A percentile compares a stretch with the other conserved stretches of the same genome.
phyloP scores from a whole-genome alignment of 2,329 filamentous ascomycete species.

The Orbilia ellipsospora region DNA sequence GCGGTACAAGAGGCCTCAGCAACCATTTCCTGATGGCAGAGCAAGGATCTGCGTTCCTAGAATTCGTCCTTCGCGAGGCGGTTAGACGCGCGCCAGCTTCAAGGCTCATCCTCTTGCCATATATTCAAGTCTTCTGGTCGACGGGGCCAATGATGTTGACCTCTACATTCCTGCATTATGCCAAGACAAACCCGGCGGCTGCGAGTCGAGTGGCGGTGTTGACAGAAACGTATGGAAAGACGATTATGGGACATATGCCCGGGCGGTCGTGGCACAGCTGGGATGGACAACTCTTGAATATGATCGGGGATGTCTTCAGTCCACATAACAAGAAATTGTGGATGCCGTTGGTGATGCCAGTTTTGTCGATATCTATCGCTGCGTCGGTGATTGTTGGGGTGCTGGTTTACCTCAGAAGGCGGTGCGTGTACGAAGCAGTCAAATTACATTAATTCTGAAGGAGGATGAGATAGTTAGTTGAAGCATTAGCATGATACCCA shows the following conservation, averaged over 20 bases:
- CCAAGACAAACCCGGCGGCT: slow-evolving; percentile 20
- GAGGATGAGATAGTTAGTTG: no score
- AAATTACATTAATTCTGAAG: no score
- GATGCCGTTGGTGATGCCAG: no score
- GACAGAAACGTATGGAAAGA: slow-evolving; percentile 39
- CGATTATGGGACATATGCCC: slow-evolving; percentile 47
- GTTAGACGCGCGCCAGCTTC: slow-evolving; percentile 50
- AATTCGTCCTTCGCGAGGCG: slow-evolving; percentile 55
- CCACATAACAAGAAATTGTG: no score
- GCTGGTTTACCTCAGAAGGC: no score
- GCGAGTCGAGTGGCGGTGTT: slow-evolving; percentile 41
- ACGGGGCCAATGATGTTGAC: slow-evolving; percentile 58
- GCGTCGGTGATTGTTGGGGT: no score
- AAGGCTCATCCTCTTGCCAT: slow-evolving; percentile 47
- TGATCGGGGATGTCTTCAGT: not conserved
- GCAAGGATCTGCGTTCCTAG: slow-evolving; percentile 48
- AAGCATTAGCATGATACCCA: no score
- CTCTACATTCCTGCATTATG: slow-evolving; percentile 51
- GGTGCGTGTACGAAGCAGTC: no score
- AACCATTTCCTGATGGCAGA: slow-evolving; percentile 58
- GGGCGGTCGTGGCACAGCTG: slow-evolving; percentile 57
- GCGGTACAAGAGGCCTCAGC: slow-evolving; percentile 52
- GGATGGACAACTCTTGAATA: slow-evolving; percentile 54
- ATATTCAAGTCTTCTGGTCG: slow-evolving; percentile 57
- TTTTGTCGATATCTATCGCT: no score